A percentile compares a stretch with the other conserved stretches of the same genome.
These are phyloP conservation scores for Oemleria cerasiformis DNA, from an alignment of 306 rosid species.

Conservation along the genomic window DNA sequence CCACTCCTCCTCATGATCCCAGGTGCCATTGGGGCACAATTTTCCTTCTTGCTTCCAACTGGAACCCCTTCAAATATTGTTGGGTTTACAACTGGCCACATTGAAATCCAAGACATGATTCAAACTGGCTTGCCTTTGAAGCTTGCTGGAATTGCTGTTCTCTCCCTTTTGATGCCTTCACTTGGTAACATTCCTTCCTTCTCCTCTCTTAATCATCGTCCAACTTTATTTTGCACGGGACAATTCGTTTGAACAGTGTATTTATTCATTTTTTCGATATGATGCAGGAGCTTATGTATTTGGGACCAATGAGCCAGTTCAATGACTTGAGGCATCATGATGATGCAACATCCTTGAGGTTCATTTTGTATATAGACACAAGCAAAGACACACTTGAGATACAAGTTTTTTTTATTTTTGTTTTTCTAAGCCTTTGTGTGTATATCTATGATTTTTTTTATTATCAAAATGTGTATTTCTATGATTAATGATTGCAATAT, in stretches of 20 bases:
- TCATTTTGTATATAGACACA: not conserved
- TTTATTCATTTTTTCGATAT: conserved; percentile 6
- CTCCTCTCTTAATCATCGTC: too few relatives aligned
- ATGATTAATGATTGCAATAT: too few relatives aligned
- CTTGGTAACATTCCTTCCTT: conserved; percentile 43
- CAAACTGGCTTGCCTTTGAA: conserved; percentile 72
- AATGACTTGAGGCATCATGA: conserved; percentile 3
- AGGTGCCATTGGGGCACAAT: conserved; percentile 74
- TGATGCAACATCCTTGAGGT: not conserved
- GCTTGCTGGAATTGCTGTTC: conserved; percentile 49
- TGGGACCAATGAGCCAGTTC: conserved; percentile 35
- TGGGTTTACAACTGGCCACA: conserved; percentile 72
- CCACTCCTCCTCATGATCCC: conserved; percentile 84
- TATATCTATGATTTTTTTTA: too few relatives aligned
- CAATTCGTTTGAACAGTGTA: not conserved
- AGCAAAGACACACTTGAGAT: not conserved
- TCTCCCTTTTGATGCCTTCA: conserved; percentile 74
- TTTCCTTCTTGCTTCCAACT: conserved; percentile 75
- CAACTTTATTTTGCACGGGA: too few relatives aligned
- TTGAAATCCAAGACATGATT: conserved; percentile 71
- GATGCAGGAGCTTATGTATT: conserved; percentile 62
- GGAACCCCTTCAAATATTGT: conserved; percentile 80
- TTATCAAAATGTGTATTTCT: too few relatives aligned
- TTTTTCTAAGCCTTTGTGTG: too few relatives aligned
- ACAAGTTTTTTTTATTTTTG: too few relatives aligned